Evolutionary conservation across 2,329 filamentous ascomycete genomes (phyloP), one percentile per base, ranked within the genome.

Genomic region (Botrytis byssoidea): DNA sequence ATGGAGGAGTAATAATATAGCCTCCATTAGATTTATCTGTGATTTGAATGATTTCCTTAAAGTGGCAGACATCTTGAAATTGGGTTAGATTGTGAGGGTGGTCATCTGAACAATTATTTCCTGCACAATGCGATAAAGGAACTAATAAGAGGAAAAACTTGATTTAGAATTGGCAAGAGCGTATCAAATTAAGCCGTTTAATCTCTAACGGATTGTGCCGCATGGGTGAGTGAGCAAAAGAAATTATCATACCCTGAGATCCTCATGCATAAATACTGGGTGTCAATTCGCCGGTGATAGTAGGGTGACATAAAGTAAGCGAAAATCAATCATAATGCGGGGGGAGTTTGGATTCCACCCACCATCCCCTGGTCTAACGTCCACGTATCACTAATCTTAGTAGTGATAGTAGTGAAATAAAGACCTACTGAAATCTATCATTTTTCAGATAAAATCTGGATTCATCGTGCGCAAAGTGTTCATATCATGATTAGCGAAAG

Each of bases 401-500:
- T 18, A 7, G 1, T 14, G 4, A 14, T 18, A 7, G 0, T 18
- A 7, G 1, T 14, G 4, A 14, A 55, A 29, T 9, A 12, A 18
- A 71, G 25, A 40, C 32, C 12, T 42, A 25, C 32, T 64, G 6
- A 71, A 51, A 29, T 51, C 42, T 12, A 46, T 71, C 70, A 71
- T 22, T 18, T 66, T 22, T 44, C 46, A 55, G 1, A 42, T 1
- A 37, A 16, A 55, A 71, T 64, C 32, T n/a, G 14, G 29, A 25
- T 4, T 51, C 32, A 37, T 29, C 64, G 29, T 51, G 22, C 22
- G 16, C 44, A 48, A 35, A 66, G 29, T n/a, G 32, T 16, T 44
- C 59, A 65, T 44, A 44, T 40, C 59, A 22, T 70, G 55, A 64
- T 70, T 63, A 70, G 68, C 55, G 68, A 70, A 55, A 44, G 32